These are phyloP conservation scores for Pleodorina starrii DNA, from an alignment of 139 green algal genomes.

Conservation along the genomic window DNA sequence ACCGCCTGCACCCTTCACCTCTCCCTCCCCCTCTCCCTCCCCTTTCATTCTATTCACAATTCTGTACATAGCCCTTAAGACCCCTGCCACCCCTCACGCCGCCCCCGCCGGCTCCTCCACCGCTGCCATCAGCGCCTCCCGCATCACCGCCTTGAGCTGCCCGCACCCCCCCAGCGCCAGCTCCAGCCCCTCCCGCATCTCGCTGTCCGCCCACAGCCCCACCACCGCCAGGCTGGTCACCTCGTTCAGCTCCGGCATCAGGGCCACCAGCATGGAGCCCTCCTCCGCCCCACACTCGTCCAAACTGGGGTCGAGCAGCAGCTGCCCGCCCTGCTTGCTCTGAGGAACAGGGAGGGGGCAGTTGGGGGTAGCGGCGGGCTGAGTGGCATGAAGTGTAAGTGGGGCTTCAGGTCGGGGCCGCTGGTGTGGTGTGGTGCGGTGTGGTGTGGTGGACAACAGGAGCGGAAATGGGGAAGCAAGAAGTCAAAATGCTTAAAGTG, in stretches of 20 bases:
- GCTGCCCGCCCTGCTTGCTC: conserved; percentile 51
- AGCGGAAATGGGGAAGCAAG: no score
- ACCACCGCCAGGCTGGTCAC: conserved; percentile 70
- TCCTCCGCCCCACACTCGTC: conserved; percentile 69
- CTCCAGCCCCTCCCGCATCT: conserved; percentile 68
- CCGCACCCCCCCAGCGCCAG: conserved; percentile 79
- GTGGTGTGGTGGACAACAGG: no score
- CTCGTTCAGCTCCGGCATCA: conserved; percentile 69
- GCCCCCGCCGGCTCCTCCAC: neutral
- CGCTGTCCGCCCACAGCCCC: conserved; percentile 64
- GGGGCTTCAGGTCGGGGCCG: no score
- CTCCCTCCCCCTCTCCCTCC: neutral
- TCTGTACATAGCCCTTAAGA: neutral
- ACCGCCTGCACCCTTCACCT: no score
- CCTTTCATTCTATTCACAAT: neutral
- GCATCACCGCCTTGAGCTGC: conserved; percentile 71
- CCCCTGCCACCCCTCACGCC: neutral
- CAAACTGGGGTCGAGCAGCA: conserved; percentile 78
- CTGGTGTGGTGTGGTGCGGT: no score
- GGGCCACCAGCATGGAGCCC: conserved; percentile 67
- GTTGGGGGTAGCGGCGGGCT: no score
- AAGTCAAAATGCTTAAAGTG: no score
- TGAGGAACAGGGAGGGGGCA: no score
- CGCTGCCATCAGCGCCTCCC: conserved; percentile 51
- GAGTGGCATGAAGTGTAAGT: no score